Base-by-base conservation (phyloP, 345 rosid species). In the Excoecaria agallocha region DNA sequence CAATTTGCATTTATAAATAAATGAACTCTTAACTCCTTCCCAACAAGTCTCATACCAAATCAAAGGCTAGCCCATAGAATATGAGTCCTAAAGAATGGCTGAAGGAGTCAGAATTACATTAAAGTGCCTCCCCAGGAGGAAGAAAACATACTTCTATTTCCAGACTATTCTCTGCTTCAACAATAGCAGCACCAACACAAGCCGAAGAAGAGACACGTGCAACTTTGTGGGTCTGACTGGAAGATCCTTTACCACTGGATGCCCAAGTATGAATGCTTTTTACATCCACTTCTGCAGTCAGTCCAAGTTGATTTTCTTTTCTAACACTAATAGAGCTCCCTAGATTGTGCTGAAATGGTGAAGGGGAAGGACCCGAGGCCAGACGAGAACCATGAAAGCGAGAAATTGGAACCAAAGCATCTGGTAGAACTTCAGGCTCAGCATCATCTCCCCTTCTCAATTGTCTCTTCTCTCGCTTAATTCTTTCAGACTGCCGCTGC, bases 401-500 rank as follows among this genome's bases (percentile, higher is more conserved):
- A 79, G 90, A 46, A 82, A 88, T 91, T 30, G 98, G 89, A 80
- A 93, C 98, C 79, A 95, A 82, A 71, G 85, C 76, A 45, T 89
- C 85, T 69, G 88, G 86, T 77, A 80, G 83, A 75, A 70, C 75
- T 77, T 66, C 82, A 63, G 89, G 92, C 69, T 80, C 86, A 2
- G 82, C 84, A 74, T 93, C 94, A 85, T 86, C 84, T 71, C 85
- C 85, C 84, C 89, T 86, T 75, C 82, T 86, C n/a, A 74, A 74
- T 46, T 86, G 89, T 60, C 78, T 84, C 77, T 88, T 89, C 45
- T 85, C 92, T 68, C 88, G 92, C 83, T 76, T 82, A 64, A 87
- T 86, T 84, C 91, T 90, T 75, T 85, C 90, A 22, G 90, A 75
- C 70, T 93, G 99, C 74, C 88, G 89, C 99, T 95, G 96, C 73